Evolutionary conservation across 768 basidiomycete genomes (phyloP).

Genomic region (Mycena sanguinolenta): DNA sequence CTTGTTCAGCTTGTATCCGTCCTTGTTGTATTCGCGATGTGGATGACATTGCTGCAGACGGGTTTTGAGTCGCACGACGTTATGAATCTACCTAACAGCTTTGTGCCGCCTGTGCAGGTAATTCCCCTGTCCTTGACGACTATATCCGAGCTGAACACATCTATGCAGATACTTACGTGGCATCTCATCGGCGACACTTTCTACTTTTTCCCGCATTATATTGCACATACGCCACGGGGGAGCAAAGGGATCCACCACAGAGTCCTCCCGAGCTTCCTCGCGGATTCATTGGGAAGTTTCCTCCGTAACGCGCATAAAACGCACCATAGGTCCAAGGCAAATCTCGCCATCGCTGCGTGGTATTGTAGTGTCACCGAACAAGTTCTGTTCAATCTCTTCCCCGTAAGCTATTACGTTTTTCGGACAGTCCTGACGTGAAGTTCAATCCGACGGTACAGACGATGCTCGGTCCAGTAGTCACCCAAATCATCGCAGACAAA

Average conservation of each 20-base stretch:
- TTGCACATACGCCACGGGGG: constrained; percentile 21
- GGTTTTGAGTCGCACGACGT: constrained; percentile 26
- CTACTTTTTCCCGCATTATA: constrained; percentile 24
- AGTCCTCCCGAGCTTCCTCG: constrained; percentile 16
- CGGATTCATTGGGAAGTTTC: constrained; percentile 9
- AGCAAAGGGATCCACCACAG: constrained; percentile 28
- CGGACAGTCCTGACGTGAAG: background rate
- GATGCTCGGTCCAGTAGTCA: constrained; percentile 17
- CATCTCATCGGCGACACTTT: constrained; percentile 23
- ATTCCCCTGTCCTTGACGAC: background rate
- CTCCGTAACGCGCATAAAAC: constrained; percentile 26
- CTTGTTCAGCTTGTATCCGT: constrained; percentile 12
- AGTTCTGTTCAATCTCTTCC: constrained; percentile 24
- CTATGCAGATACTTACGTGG: constrained; percentile 16
- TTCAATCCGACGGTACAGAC: background rate
- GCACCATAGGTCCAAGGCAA: constrained; percentile 23
- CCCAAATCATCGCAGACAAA: constrained; percentile 25
- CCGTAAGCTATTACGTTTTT: background rate
- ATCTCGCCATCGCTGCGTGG: constrained; percentile 29
- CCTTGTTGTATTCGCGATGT: constrained; percentile 17
- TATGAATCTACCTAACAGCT: constrained; percentile 8
- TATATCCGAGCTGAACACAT: background rate
- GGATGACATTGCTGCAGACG: constrained; percentile 24
- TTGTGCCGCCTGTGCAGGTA: constrained; percentile 24
- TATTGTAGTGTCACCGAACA: constrained; percentile 25